phyloP scores from a whole-genome alignment of 768 basidiomycete genomes.

The Mycena venus region DNA sequence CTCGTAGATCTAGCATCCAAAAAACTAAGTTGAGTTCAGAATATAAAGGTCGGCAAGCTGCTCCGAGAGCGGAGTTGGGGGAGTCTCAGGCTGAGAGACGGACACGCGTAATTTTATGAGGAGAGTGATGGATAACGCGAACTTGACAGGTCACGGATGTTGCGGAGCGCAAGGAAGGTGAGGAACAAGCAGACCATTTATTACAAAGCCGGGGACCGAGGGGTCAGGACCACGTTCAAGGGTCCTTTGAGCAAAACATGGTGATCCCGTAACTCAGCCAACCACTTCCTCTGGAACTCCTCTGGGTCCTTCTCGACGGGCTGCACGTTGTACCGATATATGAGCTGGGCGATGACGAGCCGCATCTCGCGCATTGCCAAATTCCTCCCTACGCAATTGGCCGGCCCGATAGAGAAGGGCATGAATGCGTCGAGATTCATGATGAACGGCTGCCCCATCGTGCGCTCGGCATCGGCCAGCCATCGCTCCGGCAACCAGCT shows the following conservation, averaged over 20 bases:
- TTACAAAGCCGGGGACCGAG: neutral
- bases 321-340: neutral
- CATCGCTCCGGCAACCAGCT: slow-evolving; percentile 58
- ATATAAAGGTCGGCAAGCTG: no score
- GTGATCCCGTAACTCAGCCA: neutral
- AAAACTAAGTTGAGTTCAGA: no score
- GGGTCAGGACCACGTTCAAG: neutral
- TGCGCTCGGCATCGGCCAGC: slow-evolving; percentile 34
- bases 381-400: slow-evolving; percentile 57
- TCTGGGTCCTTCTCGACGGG: neutral
- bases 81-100: no score
- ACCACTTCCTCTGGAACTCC: neutral
- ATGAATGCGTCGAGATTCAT: slow-evolving; percentile 40
- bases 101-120: no score
- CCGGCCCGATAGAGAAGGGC: slow-evolving; percentile 58
- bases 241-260: neutral
- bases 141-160: no score
- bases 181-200: no score
- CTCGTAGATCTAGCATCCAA: no score
- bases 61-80: no score
- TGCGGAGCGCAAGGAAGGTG: no score
- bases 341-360: slow-evolving; percentile 17
- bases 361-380: slow-evolving; percentile 56
- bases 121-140: no score
- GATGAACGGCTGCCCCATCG: neutral